A percentile compares a stretch with the other conserved stretches of the same genome.
phyloP scores from a whole-genome alignment of 2,329 filamentous ascomycete genomes.

The Sordariomycetes sp. region DNA sequence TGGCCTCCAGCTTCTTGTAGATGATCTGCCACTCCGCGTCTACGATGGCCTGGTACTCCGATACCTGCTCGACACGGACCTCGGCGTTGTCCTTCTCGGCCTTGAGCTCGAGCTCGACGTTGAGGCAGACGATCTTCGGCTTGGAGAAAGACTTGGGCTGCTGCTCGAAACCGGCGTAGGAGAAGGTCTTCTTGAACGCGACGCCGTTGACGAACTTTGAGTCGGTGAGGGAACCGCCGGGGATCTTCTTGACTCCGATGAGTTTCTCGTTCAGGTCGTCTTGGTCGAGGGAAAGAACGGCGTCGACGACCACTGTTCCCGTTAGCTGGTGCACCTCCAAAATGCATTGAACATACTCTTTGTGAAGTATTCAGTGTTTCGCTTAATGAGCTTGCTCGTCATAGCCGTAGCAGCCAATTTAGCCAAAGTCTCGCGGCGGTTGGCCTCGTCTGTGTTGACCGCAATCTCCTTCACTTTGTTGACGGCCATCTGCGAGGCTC shows the following conservation, averaged over 20 bases:
- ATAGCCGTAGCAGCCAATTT: slow-evolving; percentile 94
- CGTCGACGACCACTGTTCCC: slow-evolving; percentile 86
- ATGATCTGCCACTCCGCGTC: slow-evolving; percentile 99
- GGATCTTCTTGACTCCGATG: slow-evolving; percentile 97
- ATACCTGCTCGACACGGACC: slow-evolving; percentile 94
- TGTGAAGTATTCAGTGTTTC: slow-evolving; percentile 94
- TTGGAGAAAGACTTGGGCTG: slow-evolving; percentile 92
- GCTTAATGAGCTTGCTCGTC: slow-evolving; percentile 99
- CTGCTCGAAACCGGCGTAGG: slow-evolving; percentile 98
- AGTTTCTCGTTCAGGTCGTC: slow-evolving; percentile 96
- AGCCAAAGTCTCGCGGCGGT: slow-evolving; percentile 75
- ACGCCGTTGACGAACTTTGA: slow-evolving; percentile 97
- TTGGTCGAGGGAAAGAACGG: slow-evolving; percentile 90
- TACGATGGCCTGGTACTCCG: slow-evolving; percentile 98
- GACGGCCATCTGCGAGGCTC: slow-evolving; percentile 80
- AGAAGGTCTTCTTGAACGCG: slow-evolving; percentile 99
- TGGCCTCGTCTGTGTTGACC: slow-evolving; percentile 71
- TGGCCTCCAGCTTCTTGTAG: slow-evolving; percentile 95
- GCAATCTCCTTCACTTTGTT: slow-evolving; percentile 99
- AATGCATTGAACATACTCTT: slow-evolving; percentile 57
- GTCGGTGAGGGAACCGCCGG: slow-evolving; percentile 89
- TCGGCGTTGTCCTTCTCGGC: slow-evolving; percentile 99
- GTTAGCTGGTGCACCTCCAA: slow-evolving; percentile 14
- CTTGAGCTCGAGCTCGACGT: slow-evolving; percentile 97
- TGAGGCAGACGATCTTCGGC: slow-evolving; percentile 94